phyloP scores from a whole-genome alignment of 2,329 filamentous ascomycete species.

The Colletotrichum simmondsii region DNA sequence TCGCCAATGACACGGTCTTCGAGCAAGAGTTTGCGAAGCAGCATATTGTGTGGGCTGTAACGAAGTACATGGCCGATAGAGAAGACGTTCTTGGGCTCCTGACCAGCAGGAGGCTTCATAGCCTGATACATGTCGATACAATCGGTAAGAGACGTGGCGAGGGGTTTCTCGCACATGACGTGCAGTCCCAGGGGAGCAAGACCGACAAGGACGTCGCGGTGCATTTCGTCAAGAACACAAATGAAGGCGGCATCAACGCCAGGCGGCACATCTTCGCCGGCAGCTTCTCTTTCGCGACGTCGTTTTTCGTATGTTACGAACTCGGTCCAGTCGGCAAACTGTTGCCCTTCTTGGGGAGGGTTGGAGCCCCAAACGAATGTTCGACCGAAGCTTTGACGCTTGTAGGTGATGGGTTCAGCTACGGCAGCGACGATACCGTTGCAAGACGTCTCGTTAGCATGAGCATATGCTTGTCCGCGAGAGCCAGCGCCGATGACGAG shows the following conservation, averaged over 20 bases:
- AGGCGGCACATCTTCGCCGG: slow-evolving; percentile 59
- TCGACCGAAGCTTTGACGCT: slow-evolving; percentile 76
- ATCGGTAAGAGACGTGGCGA: slow-evolving; percentile 82
- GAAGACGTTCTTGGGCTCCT: slow-evolving; percentile 66
- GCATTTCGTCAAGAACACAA: slow-evolving; percentile 87
- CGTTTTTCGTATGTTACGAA: slow-evolving; percentile 78
- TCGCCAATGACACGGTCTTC: slow-evolving; percentile 84
- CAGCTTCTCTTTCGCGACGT: slow-evolving; percentile 65
- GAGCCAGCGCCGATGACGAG: slow-evolving; percentile 87
- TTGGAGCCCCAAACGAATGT: slow-evolving; percentile 77
- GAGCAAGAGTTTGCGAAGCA: slow-evolving; percentile 82
- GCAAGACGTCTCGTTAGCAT: slow-evolving; percentile 71
- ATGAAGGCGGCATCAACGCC: slow-evolving; percentile 73
- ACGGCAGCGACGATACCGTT: slow-evolving; percentile 80
- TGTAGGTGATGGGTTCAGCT: slow-evolving; percentile 83
- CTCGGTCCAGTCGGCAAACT: slow-evolving; percentile 79
- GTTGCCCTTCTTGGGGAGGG: slow-evolving; percentile 67
- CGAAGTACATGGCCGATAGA: slow-evolving; percentile 93
- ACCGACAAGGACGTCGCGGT: slow-evolving; percentile 81
- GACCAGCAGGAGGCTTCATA: slow-evolving; percentile 49
- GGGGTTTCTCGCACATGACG: slow-evolving; percentile 94
- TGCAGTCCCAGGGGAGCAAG: slow-evolving; percentile 79
- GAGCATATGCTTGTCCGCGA: slow-evolving; percentile 79
- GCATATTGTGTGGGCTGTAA: slow-evolving; percentile 92
- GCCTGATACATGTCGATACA: slow-evolving; percentile 80